Percentiles rank a stretch among this genome's conserved stretches.
These are phyloP conservation scores for Pseudoneurospora amorphoporcata DNA, from an alignment of 495 filamentous ascomycete genomes.

Conservation along the genomic window DNA sequence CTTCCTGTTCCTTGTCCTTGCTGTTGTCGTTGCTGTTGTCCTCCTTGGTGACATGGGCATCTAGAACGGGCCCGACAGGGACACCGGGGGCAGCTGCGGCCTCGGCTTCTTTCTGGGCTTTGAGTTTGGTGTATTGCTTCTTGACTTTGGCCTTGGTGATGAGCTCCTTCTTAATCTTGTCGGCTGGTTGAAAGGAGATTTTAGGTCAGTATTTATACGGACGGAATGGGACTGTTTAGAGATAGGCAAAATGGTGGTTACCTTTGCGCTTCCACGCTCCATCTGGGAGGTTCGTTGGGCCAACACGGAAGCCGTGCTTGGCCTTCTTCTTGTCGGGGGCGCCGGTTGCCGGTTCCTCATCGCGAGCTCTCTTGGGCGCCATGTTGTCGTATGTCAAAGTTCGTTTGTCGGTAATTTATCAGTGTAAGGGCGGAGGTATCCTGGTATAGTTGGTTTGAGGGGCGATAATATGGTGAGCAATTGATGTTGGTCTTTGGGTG, in stretches of 20 bases:
- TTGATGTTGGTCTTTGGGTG: not conserved
- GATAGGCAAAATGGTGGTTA: slow-evolving; percentile 21
- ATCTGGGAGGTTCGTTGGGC: slow-evolving; percentile 87
- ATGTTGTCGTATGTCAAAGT: slow-evolving; percentile 30
- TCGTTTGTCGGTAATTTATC: not conserved
- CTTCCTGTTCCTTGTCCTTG: not conserved
- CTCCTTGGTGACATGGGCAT: not conserved
- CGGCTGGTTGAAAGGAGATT: slow-evolving; percentile 41
- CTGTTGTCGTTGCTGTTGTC: not conserved
- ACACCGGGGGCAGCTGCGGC: not conserved
- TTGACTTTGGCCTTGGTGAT: slow-evolving; percentile 92
- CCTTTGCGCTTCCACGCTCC: slow-evolving; percentile 86
- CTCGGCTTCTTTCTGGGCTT: slow-evolving; percentile 34
- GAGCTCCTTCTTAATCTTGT: slow-evolving; percentile 84
- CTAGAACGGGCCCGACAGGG: not conserved
- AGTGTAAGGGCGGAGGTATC: not conserved
- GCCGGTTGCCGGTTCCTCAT: slow-evolving; percentile 27
- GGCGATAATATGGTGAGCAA: not conserved
- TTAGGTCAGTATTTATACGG: slow-evolving; percentile 2
- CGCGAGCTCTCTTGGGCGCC: slow-evolving; percentile 52
- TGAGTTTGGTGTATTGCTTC: slow-evolving; percentile 84
- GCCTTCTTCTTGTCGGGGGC: slow-evolving; percentile 35
- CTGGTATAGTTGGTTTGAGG: not conserved
- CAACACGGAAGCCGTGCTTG: slow-evolving; percentile 55
- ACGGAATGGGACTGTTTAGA: not conserved